Evolutionary conservation across 495 filamentous ascomycete species (phyloP), one percentile per base, ranked within the genome.

Genomic region (Aspergillus conjunctus): DNA sequence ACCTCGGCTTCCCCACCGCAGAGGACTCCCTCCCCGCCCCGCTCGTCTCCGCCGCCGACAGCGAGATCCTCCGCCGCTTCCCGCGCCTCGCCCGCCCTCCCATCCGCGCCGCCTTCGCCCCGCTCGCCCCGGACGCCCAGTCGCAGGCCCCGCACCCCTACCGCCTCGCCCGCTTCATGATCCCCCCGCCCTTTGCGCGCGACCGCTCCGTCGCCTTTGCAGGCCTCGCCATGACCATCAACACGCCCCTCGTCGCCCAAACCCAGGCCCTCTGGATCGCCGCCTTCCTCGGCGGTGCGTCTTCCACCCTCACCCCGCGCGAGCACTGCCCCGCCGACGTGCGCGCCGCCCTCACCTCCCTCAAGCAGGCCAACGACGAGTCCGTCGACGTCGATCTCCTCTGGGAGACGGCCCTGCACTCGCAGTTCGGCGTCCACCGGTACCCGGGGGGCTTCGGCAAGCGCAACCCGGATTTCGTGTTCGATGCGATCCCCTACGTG

Each of bases 401-500:
- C 30, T 83, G 78, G 71, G 85, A 90, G 62, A 87, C 87, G 0
- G 77, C 84, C 14, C 71, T 93, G 57, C 78, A 87, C 66, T 82
- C 81, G 18, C 83, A 89, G 11, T 92, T 87, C 64, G 86, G 88
- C 0, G 81, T 81, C 60, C 89, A 85, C 83, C 75, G 90, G 9
- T 88, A 87, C 63, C 86, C 87, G 0, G 80, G 77, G 3, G 89
- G 88, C 2, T 85, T 82, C 56, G 89, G 88, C 0, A 71, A 71
- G 20, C 79, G 83, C 58, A 85, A 84, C 59, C 87, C 88, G 0
- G 89, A 91, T 65, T 84, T 91, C 58, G 85, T 89, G 51, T 92
- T 91, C 66, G 90, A 94, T 69, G 82, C 80, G 2, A 62, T 92
- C 45, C 87, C 91, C n/a, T 95, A 93, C 66, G 68, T 92, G 4